These are phyloP conservation scores for Cladophialophora chaetospira DNA, from an alignment of 2,329 filamentous ascomycete genomes.

Conservation along the genomic window DNA sequence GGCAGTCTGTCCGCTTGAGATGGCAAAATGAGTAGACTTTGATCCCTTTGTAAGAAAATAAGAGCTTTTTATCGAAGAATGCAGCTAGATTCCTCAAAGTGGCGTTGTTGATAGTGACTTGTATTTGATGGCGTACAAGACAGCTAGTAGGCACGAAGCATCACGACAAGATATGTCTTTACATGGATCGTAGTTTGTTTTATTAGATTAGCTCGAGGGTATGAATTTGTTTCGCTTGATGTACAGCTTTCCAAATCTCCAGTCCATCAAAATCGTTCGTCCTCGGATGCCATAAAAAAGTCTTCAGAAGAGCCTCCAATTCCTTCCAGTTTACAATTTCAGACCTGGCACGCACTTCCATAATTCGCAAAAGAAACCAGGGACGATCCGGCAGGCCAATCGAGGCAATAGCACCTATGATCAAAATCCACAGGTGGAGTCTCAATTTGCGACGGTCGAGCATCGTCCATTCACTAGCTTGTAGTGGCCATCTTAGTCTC, in stretches of 20 bases:
- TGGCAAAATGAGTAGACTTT: too few species aligned
- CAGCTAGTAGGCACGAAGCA: not conserved
- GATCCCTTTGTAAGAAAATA: too few species aligned
- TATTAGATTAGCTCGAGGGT: not conserved
- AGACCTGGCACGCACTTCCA: not conserved
- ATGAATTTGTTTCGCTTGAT: not conserved
- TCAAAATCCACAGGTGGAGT: conserved; percentile 41
- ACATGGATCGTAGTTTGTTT: too few species aligned
- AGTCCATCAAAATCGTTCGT: conserved; percentile 14
- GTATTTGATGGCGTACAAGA: too few species aligned
- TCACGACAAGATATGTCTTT: not conserved
- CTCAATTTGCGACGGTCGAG: conserved; percentile 24
- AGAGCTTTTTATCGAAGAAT: too few species aligned
- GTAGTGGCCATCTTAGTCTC: conserved; percentile 35
- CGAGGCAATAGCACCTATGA: conserved; percentile 43
- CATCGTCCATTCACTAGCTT: conserved; percentile 25
- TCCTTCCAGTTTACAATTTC: not conserved
- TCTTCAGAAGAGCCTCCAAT: conserved; percentile 7
- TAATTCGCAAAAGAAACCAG: conserved; percentile 37
- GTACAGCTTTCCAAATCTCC: conserved; percentile 17
- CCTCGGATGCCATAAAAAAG: conserved; percentile 20
- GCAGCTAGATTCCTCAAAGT: too few species aligned
- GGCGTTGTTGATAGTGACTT: too few species aligned
- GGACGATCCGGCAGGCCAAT: conserved; percentile 34
- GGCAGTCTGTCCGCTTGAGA: too few species aligned